A percentile compares a stretch with the other conserved stretches of the same genome.
phyloP scores from a whole-genome alignment of 306 rosid genomes.

The Senna siamea region DNA sequence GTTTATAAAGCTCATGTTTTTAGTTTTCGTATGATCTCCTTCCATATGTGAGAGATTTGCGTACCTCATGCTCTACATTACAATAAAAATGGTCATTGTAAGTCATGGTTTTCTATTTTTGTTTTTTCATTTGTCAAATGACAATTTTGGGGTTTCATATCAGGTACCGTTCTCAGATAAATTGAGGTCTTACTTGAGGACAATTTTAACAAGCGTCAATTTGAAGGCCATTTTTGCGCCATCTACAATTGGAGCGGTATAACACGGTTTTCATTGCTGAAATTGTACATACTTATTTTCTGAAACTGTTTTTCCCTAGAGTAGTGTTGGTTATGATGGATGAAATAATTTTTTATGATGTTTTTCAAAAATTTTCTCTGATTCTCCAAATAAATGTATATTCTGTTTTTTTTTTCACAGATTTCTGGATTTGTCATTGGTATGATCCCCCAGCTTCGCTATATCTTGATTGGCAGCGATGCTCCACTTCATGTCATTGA shows the following conservation, averaged over 20 bases:
- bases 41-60: constrained; percentile 13
- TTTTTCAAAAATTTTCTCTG: neutral
- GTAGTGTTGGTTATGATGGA: neutral
- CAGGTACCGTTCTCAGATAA: constrained; percentile 47
- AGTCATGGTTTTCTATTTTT: neutral
- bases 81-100: neutral
- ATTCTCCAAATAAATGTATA: neutral
- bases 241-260: constrained; percentile 83
- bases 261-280: constrained; percentile 13
- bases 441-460: constrained; percentile 55
- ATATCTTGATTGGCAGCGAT: constrained; percentile 51
- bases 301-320: neutral
- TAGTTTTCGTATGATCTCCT: constrained; percentile 8
- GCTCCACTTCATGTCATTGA: constrained; percentile 80
- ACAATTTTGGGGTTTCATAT: constrained; percentile 21
- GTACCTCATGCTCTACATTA: neutral
- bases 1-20: constrained; percentile 11
- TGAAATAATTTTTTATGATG: neutral
- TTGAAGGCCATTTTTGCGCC: constrained; percentile 76
- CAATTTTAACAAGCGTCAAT: constrained; percentile 48
- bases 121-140: neutral
- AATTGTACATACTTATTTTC: neutral
- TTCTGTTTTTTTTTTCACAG: constrained; percentile 35
- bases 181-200: constrained; percentile 37
- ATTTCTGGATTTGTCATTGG: constrained; percentile 71